These are phyloP conservation scores for Chytriomyces sp. DNA, from an alignment of 192 early-diverging fungal species.

Conservation along the genomic window DNA sequence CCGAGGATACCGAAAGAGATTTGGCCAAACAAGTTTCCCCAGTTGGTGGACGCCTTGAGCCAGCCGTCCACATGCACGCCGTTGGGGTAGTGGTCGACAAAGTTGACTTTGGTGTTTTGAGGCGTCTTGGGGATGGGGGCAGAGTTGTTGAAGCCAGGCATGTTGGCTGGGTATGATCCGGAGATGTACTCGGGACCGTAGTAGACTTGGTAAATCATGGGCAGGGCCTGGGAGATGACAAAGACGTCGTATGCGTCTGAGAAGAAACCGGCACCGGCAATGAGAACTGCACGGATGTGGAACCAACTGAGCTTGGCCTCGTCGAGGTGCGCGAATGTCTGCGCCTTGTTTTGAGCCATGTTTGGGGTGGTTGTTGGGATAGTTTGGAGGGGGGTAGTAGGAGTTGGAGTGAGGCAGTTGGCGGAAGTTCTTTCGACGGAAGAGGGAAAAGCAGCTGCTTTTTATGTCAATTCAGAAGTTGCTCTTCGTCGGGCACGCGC, in stretches of 20 bases:
- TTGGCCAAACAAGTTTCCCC: constrained; percentile 93
- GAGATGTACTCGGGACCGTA: constrained; percentile 92
- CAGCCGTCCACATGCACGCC: constrained; percentile 68
- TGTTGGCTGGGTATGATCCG: constrained; percentile 70
- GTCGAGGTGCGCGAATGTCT: constrained; percentile 41
- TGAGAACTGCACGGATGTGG: constrained; percentile 50
- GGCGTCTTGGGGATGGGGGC: constrained; percentile 28
- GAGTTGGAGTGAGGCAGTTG: no score
- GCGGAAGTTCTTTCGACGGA: no score
- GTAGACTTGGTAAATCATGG: constrained; percentile 75
- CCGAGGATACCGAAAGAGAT: constrained; percentile 85
- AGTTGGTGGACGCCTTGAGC: constrained; percentile 85
- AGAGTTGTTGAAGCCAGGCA: neutral
- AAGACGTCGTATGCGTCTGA: constrained; percentile 95
- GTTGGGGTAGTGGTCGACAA: constrained; percentile 24
- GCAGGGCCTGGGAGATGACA: constrained; percentile 85
- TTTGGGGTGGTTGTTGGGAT: neutral
- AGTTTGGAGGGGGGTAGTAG: neutral
- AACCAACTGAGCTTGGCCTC: constrained; percentile 44
- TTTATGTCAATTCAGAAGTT: no score
- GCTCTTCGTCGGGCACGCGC: no score
- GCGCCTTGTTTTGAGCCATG: constrained; percentile 1
- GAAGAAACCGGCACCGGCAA: constrained; percentile 69
- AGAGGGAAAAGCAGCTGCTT: no score
- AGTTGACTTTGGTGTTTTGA: constrained; percentile 37